Base-by-base conservation (phyloP, 441 rosid species). In the Populus hybrid region DNA sequence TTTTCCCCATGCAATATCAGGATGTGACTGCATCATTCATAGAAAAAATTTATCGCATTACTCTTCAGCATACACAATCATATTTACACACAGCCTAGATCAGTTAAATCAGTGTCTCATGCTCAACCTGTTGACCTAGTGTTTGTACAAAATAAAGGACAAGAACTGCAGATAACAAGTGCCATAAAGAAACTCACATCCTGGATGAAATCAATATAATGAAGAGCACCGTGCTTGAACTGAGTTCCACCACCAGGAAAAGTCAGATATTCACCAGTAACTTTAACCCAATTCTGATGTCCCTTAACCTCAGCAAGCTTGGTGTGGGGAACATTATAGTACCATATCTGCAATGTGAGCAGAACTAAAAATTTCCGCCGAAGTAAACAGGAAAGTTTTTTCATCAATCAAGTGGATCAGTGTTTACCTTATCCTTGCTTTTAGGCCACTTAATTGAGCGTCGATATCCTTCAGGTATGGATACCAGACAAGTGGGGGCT, bases 241-340 rank as follows among this genome's bases (percentile, higher is more conserved):
- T 95, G 99, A 85, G 99, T 95, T 84, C 99, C 99, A 70, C 99
- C 97, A 76, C 99, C 98, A 68, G 99, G 99, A 75, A 95, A 94
- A 74, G 97, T 94, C 53, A 95, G 93, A 85, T 87, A 95, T 82
- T 92, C 95, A 75, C 99, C 98, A 16, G 84, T 74, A 59, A 95
- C 90, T 88, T 95, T 94, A 79, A 95, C 95, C 99, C 99, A 95
- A 78, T 95, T 95, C 81, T 95, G 98, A 87, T 94, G 95, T 69
- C 98, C 99, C 88, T 95, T 94, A 72, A 87, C 24, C 81, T 85
- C 78, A 38, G 92, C 98, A 83, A 95, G 97, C 84, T 94, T 90
- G 66, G 95, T 88, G 80, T 95, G 97, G 61, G 99, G 99, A 79
- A 95, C 97, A 67, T 95, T 95, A 65, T 83, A 76, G 86, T 91